Conservation (phyloP, 768 basidiomycete genomes). For the Naganishia friedmannii region DNA sequence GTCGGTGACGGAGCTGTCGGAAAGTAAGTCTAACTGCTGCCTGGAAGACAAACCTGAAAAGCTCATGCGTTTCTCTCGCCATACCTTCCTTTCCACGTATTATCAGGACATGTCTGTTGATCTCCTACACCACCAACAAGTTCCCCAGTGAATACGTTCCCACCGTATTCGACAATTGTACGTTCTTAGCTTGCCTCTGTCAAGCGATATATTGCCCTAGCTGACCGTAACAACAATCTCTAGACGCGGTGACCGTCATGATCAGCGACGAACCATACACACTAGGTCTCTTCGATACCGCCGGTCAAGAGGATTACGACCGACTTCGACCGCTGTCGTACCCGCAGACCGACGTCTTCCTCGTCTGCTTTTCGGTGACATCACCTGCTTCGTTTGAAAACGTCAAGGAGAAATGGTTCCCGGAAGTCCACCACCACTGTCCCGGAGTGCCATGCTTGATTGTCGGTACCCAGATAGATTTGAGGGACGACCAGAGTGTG, state of each 20-base stretch:
- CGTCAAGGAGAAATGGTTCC: conserved; percentile 99
- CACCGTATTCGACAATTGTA: conserved; percentile 50
- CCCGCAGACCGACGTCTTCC: conserved; percentile 98
- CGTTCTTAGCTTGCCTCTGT: conserved; percentile 33
- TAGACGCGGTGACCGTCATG: conserved; percentile 94
- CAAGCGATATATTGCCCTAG: neutral
- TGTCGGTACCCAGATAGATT: conserved; percentile 96
- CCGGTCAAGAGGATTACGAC: conserved; percentile 99
- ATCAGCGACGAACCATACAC: conserved; percentile 99
- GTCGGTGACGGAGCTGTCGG: conserved; percentile 53
- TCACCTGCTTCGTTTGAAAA: conserved; percentile 98
- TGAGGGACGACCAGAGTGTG: conserved; percentile 88
- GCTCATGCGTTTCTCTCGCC: conserved; percentile 7
- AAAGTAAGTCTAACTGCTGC: conserved; percentile 38
- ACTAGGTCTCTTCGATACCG: conserved; percentile 95
- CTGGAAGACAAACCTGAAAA: neutral
- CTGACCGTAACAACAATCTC: conserved; percentile 18
- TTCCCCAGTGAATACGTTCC: conserved; percentile 78
- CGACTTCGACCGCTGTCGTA: conserved; percentile 97
- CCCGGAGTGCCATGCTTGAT: conserved; percentile 98
- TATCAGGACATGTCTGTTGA: conserved; percentile 75
- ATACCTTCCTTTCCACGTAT: neutral
- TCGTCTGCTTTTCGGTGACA: conserved; percentile 98
- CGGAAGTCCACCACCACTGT: conserved; percentile 99
- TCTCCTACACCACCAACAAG: conserved; percentile 92